phyloP scores from a whole-genome alignment of 208 protist species.

The Leptomonas pyrrhocoris region DNA sequence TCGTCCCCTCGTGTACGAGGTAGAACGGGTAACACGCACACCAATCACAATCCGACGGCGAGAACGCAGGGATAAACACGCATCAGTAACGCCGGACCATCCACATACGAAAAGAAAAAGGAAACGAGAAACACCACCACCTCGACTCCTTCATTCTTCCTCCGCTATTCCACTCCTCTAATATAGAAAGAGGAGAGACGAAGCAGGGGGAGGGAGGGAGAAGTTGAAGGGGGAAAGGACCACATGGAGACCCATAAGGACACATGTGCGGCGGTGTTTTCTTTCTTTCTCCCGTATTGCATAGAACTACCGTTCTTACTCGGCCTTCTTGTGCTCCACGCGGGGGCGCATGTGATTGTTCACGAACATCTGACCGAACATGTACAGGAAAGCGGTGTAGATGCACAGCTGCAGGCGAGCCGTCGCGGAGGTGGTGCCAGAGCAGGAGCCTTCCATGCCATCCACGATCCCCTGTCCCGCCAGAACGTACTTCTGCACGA shows the following conservation, averaged over 20 bases:
- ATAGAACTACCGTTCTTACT: not conserved
- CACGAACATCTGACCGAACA: constrained; percentile 92
- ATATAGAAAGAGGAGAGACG: too few species aligned
- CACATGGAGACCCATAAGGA: too few species aligned
- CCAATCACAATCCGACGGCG: not conserved
- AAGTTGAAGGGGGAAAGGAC: too few species aligned
- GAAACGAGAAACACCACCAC: not conserved
- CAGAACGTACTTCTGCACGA: constrained; percentile 44
- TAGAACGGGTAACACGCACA: not conserved
- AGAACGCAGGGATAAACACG: not conserved
- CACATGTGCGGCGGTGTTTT: not conserved
- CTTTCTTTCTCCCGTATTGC: not conserved
- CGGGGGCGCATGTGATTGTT: constrained; percentile 69
- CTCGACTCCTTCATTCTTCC: too few species aligned
- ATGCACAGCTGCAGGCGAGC: constrained; percentile 87
- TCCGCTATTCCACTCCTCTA: too few species aligned
- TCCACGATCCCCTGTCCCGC: constrained; percentile 25
- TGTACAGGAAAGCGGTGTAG: constrained; percentile 87
- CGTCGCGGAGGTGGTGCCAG: constrained; percentile 55
- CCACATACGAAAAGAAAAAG: constrained; percentile 16
- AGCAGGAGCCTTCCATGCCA: constrained; percentile 47
- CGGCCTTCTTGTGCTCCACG: constrained; percentile 34
- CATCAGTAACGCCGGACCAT: too few species aligned
- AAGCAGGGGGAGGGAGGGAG: too few species aligned
- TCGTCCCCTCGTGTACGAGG: not conserved